These are phyloP conservation scores for Pythium volutum DNA, from an alignment of 352 stramenopile species.

Conservation along the genomic window DNA sequence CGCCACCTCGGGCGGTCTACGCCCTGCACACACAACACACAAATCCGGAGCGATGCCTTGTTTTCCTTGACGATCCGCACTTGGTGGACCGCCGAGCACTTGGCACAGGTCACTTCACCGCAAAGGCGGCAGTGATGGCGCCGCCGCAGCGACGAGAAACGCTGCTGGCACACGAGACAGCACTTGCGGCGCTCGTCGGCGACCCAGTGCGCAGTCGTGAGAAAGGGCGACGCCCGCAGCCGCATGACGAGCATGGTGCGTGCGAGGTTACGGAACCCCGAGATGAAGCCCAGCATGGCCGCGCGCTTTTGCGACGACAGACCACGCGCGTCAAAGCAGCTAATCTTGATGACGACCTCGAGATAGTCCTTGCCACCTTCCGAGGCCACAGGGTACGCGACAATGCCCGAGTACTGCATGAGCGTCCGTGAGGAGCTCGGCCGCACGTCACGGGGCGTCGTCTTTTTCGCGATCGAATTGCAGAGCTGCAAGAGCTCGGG, in stretches of 20 bases:
- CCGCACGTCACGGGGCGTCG: conserved; percentile 10
- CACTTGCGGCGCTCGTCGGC: conserved; percentile 45
- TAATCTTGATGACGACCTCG: conserved; percentile 64
- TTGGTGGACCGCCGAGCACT: conserved; percentile 63
- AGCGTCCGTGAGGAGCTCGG: conserved; percentile 35
- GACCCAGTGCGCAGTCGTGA: conserved; percentile 57
- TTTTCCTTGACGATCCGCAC: conserved; percentile 54
- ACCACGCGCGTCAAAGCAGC: conserved; percentile 48
- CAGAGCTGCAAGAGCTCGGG: conserved; percentile 55
- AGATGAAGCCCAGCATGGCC: conserved; percentile 51
- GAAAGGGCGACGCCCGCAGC: conserved; percentile 51
- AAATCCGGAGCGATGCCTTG: conserved; percentile 61
- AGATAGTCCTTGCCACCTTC: conserved; percentile 30
- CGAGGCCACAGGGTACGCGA: conserved; percentile 56
- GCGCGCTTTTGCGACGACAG: conserved; percentile 36
- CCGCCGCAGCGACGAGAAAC: conserved; percentile 48
- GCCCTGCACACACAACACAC: conserved; percentile 42
- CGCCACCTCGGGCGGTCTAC: conserved; percentile 24
- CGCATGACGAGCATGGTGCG: conserved; percentile 59
- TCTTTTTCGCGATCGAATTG: conserved; percentile 42
- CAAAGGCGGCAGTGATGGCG: conserved; percentile 76
- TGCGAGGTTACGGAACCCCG: conserved; percentile 44
- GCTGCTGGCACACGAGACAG: conserved; percentile 54
- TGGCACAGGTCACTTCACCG: conserved; percentile 66
- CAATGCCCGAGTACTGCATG: conserved; percentile 58